A percentile compares a stretch with the other conserved stretches of the same genome.
Conservation (phyloP, 129 eudicot genomes). For the Pittosporum tobira region DNA sequence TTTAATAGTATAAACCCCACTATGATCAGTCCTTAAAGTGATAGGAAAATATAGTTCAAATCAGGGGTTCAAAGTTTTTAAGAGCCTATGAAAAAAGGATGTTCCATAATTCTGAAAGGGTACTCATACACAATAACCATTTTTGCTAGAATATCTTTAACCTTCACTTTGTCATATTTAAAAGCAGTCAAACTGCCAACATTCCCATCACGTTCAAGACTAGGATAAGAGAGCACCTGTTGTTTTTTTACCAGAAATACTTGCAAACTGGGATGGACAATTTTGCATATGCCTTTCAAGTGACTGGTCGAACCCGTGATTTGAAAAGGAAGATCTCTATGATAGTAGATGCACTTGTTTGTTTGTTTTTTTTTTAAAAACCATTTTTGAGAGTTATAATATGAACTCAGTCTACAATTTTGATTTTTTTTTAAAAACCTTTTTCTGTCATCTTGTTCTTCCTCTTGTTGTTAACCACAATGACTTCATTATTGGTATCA, state of each 20-base stretch:
- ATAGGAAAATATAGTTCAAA: background rate
- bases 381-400: too few relatives aligned
- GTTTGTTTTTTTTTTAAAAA: too few relatives aligned
- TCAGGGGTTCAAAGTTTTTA: background rate
- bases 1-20: background rate
- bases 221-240: background rate
- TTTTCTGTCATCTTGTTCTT: too few relatives aligned
- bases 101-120: background rate
- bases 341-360: too few relatives aligned
- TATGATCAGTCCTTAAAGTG: background rate
- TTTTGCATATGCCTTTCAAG: background rate
- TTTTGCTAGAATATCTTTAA: background rate
- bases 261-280: background rate
- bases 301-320: background rate
- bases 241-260: background rate
- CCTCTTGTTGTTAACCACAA: too few relatives aligned
- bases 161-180: background rate
- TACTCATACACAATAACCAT: background rate
- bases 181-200: background rate
- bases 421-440: too few relatives aligned
- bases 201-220: too few relatives aligned
- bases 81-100: background rate
- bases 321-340: too few relatives aligned
- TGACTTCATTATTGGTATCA: too few relatives aligned
- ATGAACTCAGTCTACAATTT: too few relatives aligned